Conservation (phyloP, 2,329 filamentous ascomycete genomes). For the Verruconis gallopava region DNA sequence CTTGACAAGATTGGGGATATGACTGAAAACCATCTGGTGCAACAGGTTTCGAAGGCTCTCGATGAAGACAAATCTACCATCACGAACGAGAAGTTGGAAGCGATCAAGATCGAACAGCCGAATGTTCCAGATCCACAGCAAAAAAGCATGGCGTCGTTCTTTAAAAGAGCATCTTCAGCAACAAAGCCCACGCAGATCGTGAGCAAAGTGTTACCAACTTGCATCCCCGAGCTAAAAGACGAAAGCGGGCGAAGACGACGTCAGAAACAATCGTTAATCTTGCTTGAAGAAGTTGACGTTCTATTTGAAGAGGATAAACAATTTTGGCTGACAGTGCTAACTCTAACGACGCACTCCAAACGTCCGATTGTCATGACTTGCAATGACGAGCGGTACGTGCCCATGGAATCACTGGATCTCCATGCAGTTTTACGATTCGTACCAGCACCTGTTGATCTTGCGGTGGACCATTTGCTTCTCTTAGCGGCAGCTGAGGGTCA, state of each 20-base stretch:
- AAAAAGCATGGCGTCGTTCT: constrained; percentile 69
- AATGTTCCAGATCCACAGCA: constrained; percentile 59
- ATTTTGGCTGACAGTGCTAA: constrained; percentile 76
- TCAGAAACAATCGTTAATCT: constrained; percentile 88
- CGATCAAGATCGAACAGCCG: constrained; percentile 17
- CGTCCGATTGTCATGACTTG: constrained; percentile 92
- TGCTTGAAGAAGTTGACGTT: constrained; percentile 87
- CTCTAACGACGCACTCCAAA: constrained; percentile 71
- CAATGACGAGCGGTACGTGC: constrained; percentile 77
- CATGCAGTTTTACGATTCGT: constrained; percentile 74
- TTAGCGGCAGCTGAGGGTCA: constrained; percentile 86
- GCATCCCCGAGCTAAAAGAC: constrained; percentile 23
- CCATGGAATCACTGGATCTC: constrained; percentile 53
- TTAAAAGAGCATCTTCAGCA: constrained; percentile 38
- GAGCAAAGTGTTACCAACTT: constrained; percentile 5
- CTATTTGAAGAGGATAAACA: constrained; percentile 92
- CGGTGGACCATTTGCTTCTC: constrained; percentile 67
- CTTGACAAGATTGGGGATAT: constrained; percentile 90
- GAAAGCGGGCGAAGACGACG: constrained; percentile 17
- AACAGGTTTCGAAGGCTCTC: constrained; percentile 23
- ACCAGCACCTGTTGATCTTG: constrained; percentile 51
- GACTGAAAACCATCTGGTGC: constrained; percentile 87
- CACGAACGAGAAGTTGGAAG: neutral
- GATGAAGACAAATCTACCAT: constrained; percentile 11
- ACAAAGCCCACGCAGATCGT: constrained; percentile 16